Evolutionary conservation across 345 rosid genomes (phyloP), one percentile per base, ranked within the genome.

Genomic region (Raphanus raphanistrum): DNA sequence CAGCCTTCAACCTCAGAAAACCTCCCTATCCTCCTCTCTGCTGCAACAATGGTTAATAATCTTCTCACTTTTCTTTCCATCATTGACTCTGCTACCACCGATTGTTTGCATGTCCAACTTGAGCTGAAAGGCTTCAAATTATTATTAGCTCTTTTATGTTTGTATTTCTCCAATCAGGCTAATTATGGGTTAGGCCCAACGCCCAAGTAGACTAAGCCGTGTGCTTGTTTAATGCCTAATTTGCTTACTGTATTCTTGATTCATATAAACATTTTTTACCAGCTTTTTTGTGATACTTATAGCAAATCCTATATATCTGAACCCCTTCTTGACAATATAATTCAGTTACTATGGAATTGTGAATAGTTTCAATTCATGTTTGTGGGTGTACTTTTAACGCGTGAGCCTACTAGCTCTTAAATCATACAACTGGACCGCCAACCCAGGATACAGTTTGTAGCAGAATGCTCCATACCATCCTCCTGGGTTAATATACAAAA

Each of bases 401-500:
- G 55, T 5, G 55, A 48, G 55, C 17, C 16, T 5, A 48, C n/a
- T 13, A 48, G 55, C 55, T 48, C 55, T 13, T 48, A 48, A 5
- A 13, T 48, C 55, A 17, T 13, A 48, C 17, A 48, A 48, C 17
- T 48, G 17, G n/a, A 48, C 17, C 16, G 17, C 17, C 8, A 48
- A 48, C 55, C 15, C 55, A n/a, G 4, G 55, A n/a, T 48, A 48
- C 17, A 45, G 11, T 10, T 10, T 45, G 52, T 45, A 45, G 5
- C 52, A 45, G 5, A 45, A 45, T 12, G 52, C 52, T 45, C n/a
- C 52, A 13, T 7, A 13, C 1, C 17, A 3, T 28, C 17, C 17
- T 48, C 17, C 17, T 48, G 8, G 55, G 55, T 2, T 74, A 55
- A 57, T 7, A 52, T 17, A 68, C 80, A 76, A 76, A 76, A 77